These are phyloP conservation scores for Cordia subcordata DNA, from an alignment of 257 asterid genomes.

Conservation along the genomic window DNA sequence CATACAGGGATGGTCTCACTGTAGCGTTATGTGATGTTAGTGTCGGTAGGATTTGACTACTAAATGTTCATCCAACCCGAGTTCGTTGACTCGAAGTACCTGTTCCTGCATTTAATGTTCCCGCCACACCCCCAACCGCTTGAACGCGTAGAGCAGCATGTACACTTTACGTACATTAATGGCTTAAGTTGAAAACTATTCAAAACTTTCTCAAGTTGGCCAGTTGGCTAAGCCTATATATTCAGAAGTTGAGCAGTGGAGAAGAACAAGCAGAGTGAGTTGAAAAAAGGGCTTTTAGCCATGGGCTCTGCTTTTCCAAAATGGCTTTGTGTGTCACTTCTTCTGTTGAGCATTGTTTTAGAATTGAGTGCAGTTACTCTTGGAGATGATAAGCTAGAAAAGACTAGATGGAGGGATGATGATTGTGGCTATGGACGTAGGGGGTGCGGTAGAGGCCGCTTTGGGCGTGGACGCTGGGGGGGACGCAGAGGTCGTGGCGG, in stretches of 20 bases:
- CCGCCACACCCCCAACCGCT: conserved; percentile 35
- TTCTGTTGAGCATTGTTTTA: conserved; percentile 20
- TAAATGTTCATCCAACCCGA: background rate
- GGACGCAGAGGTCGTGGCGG: conserved; percentile 17
- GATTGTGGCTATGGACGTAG: conserved; percentile 23
- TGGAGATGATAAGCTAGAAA: conserved; percentile 21
- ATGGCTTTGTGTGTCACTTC: conserved; percentile 10
- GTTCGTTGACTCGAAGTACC: conserved; percentile 12
- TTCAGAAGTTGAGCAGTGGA: background rate
- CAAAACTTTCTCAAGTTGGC: background rate
- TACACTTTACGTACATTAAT: conserved; percentile 15
- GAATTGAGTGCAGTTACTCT: conserved; percentile 16
- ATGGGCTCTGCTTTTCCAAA: conserved; percentile 23
- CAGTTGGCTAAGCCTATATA: conserved; percentile 12
- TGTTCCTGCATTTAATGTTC: conserved; percentile 19
- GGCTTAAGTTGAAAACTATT: background rate
- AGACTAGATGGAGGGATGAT: conserved; percentile 23
- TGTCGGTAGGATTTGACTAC: conserved; percentile 9
- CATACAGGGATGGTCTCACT: background rate
- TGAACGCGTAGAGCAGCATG: conserved; percentile 26
- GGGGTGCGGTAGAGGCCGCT: conserved; percentile 16
- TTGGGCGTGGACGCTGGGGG: conserved; percentile 10
- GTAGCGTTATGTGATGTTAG: background rate
- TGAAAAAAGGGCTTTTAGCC: too few relatives aligned
- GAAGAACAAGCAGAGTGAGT: background rate